phyloP scores from a whole-genome alignment of 1,284 basidiomycete genomes.

The Dichomitus squalens region DNA sequence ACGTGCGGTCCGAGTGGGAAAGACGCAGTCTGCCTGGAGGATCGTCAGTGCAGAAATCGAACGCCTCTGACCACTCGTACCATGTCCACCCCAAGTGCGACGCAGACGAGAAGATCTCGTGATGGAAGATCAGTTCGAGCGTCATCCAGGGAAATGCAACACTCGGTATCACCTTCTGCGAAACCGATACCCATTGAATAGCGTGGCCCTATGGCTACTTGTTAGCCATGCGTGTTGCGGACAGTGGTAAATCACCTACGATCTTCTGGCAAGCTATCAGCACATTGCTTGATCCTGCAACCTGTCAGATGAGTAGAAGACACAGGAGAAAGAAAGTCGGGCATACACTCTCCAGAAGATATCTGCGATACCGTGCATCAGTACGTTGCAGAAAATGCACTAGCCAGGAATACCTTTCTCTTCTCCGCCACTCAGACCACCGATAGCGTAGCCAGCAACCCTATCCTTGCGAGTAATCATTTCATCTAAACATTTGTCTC shows the following conservation, averaged over 20 bases:
- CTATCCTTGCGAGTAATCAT: conserved; percentile 75
- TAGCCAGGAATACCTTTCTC: conserved; percentile 67
- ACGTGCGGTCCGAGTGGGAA: conserved; percentile 84
- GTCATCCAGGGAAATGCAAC: background rate
- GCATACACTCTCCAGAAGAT: conserved; percentile 83
- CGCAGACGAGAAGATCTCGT: conserved; percentile 82
- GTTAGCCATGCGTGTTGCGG: conserved; percentile 6
- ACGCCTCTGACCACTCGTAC: conserved; percentile 38
- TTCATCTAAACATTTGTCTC: conserved; percentile 75
- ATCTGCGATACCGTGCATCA: conserved; percentile 45
- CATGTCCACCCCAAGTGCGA: conserved; percentile 89
- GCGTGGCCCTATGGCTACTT: conserved; percentile 58
- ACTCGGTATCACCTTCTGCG: conserved; percentile 69
- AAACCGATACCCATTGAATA: conserved; percentile 91
- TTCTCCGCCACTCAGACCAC: conserved; percentile 83
- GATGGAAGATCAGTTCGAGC: background rate
- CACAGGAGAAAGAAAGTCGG: background rate
- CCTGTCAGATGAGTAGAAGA: conserved; percentile 21
- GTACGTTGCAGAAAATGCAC: background rate
- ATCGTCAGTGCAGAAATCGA: background rate
- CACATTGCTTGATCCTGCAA: conserved; percentile 76
- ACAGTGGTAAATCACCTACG: conserved; percentile 46
- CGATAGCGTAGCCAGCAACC: conserved; percentile 83
- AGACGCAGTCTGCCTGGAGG: conserved; percentile 81
- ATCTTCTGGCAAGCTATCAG: conserved; percentile 71